Conservation (phyloP, 768 basidiomycete species). For the Boletus bicolor region DNA sequence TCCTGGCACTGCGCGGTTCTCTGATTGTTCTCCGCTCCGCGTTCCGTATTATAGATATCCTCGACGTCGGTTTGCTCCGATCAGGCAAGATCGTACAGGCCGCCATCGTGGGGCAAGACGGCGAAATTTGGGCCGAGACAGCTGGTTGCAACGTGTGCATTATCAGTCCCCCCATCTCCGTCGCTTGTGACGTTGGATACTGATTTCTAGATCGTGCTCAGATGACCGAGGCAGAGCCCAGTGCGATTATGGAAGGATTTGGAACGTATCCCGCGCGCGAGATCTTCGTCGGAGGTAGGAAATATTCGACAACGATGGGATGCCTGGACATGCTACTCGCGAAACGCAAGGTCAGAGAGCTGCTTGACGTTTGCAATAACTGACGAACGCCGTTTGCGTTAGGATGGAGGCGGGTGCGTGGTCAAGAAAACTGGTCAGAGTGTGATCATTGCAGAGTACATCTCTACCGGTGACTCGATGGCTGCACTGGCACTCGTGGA, state of each 20-base stretch:
- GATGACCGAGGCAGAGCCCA: conserved; percentile 24
- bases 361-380: neutral
- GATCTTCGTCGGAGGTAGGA: conserved; percentile 21
- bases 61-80: conserved; percentile 76
- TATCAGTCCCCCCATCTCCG: neutral
- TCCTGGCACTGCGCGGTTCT: neutral
- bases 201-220: conserved; percentile 1
- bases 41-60: conserved; percentile 55
- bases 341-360: conserved; percentile 14
- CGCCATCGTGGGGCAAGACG: conserved; percentile 42
- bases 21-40: neutral
- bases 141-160: conserved; percentile 25
- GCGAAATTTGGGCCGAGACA: conserved; percentile 33
- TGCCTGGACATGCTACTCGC: conserved; percentile 27
- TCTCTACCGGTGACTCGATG: conserved; percentile 3
- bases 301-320: conserved; percentile 28
- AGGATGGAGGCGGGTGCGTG: conserved; percentile 24
- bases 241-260: conserved; percentile 20
- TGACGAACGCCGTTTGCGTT: neutral
- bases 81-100: conserved; percentile 71
- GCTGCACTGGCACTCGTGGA: conserved; percentile 18
- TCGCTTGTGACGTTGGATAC: neutral
- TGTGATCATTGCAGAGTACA: conserved; percentile 27
- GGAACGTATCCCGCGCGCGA: conserved; percentile 19
- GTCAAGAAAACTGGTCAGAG: conserved; percentile 27